These are phyloP conservation scores for Venturia carpophila DNA, from an alignment of 2,329 filamentous ascomycete species.

Conservation along the genomic window DNA sequence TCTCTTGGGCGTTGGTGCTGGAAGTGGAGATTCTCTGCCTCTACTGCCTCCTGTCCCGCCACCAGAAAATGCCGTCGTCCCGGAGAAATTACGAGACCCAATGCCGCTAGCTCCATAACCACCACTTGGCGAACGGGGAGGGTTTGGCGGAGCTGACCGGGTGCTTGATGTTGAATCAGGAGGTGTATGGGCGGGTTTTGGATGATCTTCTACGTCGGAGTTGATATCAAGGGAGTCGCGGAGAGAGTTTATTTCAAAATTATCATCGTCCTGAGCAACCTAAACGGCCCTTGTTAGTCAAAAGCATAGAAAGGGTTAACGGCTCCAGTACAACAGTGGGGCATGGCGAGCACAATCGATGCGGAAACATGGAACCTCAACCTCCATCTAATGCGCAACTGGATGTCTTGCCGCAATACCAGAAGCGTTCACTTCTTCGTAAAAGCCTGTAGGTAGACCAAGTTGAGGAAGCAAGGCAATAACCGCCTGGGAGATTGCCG, in stretches of 20 bases:
- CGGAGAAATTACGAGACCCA: background rate
- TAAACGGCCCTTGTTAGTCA: slow-evolving; percentile 33
- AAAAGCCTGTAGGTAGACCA: background rate
- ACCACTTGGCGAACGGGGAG: background rate
- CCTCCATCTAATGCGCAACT: too few species aligned
- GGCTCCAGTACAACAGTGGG: background rate
- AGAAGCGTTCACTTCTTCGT: too few species aligned
- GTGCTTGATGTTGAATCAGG: slow-evolving; percentile 18
- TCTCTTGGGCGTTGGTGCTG: slow-evolving; percentile 45
- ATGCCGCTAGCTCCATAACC: background rate
- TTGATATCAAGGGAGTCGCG: slow-evolving; percentile 58
- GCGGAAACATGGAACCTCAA: too few species aligned
- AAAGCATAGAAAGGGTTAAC: background rate
- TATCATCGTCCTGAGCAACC: slow-evolving; percentile 96
- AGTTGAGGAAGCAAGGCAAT: background rate
- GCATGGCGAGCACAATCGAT: background rate
- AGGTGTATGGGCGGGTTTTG: slow-evolving; percentile 23
- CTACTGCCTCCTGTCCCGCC: slow-evolving; percentile 20
- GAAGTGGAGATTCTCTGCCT: slow-evolving; percentile 38
- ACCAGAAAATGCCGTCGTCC: background rate
- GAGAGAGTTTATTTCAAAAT: slow-evolving; percentile 92
- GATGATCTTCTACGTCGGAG: slow-evolving; percentile 18
- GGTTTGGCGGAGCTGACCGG: background rate
- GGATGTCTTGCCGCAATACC: too few species aligned
- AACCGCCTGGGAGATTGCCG: too few species aligned